A percentile compares a stretch with the other conserved stretches of the same genome.
These are phyloP conservation scores for Cytospora piceae DNA, from an alignment of 2,329 filamentous ascomycete species.

Conservation along the genomic window DNA sequence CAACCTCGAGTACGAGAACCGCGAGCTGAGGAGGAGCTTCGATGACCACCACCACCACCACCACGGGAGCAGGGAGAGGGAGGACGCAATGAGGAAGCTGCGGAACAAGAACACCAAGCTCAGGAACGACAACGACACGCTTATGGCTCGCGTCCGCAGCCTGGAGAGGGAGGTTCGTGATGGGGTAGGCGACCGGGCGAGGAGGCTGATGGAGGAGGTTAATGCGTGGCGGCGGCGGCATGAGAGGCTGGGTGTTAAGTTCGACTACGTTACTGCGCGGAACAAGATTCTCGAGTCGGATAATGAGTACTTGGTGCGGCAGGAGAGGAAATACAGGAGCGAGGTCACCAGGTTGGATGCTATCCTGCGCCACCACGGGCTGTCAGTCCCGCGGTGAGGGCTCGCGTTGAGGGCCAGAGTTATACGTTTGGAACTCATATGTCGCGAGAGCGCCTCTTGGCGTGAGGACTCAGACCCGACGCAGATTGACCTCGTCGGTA, in stretches of 20 bases:
- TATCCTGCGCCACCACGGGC: constrained; percentile 34
- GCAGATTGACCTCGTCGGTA: constrained; percentile 1
- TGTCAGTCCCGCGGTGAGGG: constrained; percentile 22
- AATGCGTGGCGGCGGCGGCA: constrained; percentile 33
- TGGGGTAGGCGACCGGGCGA: constrained; percentile 32
- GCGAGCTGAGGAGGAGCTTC: constrained; percentile 43
- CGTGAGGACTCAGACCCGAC: neutral
- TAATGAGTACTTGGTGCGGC: constrained; percentile 22
- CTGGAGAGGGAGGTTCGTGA: constrained; percentile 41
- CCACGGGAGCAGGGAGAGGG: constrained; percentile 36
- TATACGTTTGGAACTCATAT: neutral
- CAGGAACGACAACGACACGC: constrained; percentile 43
- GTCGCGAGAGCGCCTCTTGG: neutral
- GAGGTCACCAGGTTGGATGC: constrained; percentile 33
- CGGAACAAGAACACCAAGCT: constrained; percentile 42
- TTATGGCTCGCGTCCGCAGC: constrained; percentile 41
- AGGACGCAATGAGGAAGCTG: constrained; percentile 40
- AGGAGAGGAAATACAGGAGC: constrained; percentile 19
- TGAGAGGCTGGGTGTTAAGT: constrained; percentile 31
- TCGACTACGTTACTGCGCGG: constrained; percentile 36
- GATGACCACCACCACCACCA: constrained; percentile 36
- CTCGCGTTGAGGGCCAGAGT: neutral
- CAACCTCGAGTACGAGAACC: constrained; percentile 45
- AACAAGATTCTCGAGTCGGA: constrained; percentile 34
- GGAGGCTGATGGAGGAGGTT: constrained; percentile 35